Base-by-base conservation (phyloP, 495 filamentous ascomycete genomes). In the Tuber calosporum region DNA sequence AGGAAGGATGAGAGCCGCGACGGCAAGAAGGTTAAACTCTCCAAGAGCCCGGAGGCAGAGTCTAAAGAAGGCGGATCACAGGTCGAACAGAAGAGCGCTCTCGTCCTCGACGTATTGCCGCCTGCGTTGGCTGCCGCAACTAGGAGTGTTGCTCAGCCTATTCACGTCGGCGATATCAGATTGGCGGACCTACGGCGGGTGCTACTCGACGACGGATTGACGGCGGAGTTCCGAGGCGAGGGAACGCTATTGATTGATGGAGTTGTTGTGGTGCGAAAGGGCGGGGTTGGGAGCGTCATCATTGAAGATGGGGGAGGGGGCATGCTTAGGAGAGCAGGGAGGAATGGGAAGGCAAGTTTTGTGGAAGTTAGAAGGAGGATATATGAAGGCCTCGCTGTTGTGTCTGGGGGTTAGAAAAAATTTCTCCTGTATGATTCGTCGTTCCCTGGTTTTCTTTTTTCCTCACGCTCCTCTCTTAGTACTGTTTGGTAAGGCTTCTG, bases 91-190 rank as follows among this genome's bases (percentile, higher is more conserved):
- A 71, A 66, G 39, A 53, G 72, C 34, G 82, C 83, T 67, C 92
- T 94, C 1, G 87, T 89, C 4, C 87, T 99, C 4, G 93, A 97
- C 77, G 84, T 92, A 37, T 84, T 97, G 9, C 92, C 93, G 2
- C 84, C 86, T n/a, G 91, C 85, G 77, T 87, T 95, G 83, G 89
- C 90, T 11, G 89, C 92, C 2, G 90, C 92, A 1, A 91, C 90
- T 6, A 86, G 91, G 67, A 91, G 91, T 19, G 87, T 91, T 71
- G 89, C 93, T 11, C 93, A 94, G 45, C 93, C 96, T 13, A 87
- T 99, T 17, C 96, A 98, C 81, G 96, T 98, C 36, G 95, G 95
- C 72, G 95, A 99, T 79, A 85, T 98, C 26, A 87, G 95, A 26
- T 86, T 99, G 20, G 93, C 95, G 0, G 93, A 97, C 81, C 83